Evolutionary conservation across 495 filamentous ascomycete species (phyloP), one percentile per base, ranked within the genome.

Genomic region (Lentithecium fluviatile): DNA sequence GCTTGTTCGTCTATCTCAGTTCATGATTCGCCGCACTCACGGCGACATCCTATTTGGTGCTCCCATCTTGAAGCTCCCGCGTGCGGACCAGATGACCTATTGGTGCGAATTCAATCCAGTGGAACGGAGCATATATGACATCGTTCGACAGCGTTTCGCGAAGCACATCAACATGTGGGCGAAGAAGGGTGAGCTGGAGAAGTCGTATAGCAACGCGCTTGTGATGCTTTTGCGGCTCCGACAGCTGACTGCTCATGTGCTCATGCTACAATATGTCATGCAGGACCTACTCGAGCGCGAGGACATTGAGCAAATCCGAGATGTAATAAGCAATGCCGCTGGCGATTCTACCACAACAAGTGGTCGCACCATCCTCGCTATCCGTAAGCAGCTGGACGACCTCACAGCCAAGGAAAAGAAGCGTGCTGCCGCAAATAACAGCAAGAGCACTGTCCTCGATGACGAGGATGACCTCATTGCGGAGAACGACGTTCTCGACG

Each of bases 31-130:
- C 0, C 73, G 83, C 4, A 83, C 80, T 0, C 78, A 82, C 66
- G 55, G 66, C 0, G 81, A 82, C 42, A 71, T 69, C 0, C 70
- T 88, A 20, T 79, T 88, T 52, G 74, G 77, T 17, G 67, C 73
- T 0, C 81, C 82, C 0, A 76, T 89, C 3, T 58, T 89, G 2
- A 75, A 75, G 3, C 72, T 88, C 0, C 86, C 86, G 0, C 57
- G 69, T 23, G 59, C 70, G 1, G 67, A 62, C 13, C 66, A 79
- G 34, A 47, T 50, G n/a, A 76, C 69, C 0, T 50, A 77, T 2
- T 32, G 42, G n/a, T 45, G 79, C 2, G 56, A 80, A 6, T 77
- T 83, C 58, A 80, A 73, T 50, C 42, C 58, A 0, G 74, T 82
- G 1, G 83, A 87, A 64, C 59, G 71, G 6, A 64, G 61, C 3